Evolutionary conservation across 306 rosid species (phyloP).

Genomic region (Cotoneaster glaucophyllus): DNA sequence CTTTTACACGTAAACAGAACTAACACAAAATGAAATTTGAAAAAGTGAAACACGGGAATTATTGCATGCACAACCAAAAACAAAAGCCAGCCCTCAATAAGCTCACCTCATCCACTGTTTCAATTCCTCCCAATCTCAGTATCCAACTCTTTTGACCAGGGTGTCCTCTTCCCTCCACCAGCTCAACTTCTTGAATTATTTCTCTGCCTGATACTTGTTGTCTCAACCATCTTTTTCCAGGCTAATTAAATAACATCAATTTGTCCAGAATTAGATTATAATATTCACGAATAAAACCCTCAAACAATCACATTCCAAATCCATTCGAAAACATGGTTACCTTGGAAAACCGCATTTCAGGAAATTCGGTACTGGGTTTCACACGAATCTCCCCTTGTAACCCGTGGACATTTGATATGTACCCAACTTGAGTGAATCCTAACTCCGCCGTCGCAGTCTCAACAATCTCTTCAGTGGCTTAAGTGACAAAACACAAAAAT

Average conservation of each 20-base stretch:
- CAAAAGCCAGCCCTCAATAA: not conserved
- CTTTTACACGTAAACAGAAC: not conserved
- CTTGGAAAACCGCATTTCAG: slow-evolving; percentile 67
- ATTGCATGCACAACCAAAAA: not conserved
- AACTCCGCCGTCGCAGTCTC: slow-evolving; percentile 31
- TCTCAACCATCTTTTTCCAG: slow-evolving; percentile 86
- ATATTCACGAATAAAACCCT: not conserved
- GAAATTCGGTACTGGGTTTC: slow-evolving; percentile 67
- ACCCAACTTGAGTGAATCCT: slow-evolving; percentile 62
- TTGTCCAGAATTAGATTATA: not conserved
- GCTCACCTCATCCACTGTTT: slow-evolving; percentile 62
- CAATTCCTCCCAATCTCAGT: slow-evolving; percentile 62
- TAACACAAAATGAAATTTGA: not conserved
- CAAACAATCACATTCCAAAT: not conserved
- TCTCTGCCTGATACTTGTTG: slow-evolving; percentile 51
- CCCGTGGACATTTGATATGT: slow-evolving; percentile 69
- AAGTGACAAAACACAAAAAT: slow-evolving; percentile 12
- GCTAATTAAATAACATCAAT: slow-evolving; percentile 32
- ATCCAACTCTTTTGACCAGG: slow-evolving; percentile 82
- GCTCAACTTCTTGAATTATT: slow-evolving; percentile 53
- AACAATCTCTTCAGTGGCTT: slow-evolving; percentile 38
- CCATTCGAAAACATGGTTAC: slow-evolving; percentile 26
- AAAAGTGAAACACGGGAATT: not conserved
- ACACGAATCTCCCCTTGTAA: slow-evolving; percentile 75
- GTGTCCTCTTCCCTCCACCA: slow-evolving; percentile 84